Evolutionary conservation across 768 basidiomycete genomes (phyloP), one percentile per base, ranked within the genome.

Genomic region (Gelatoporia subvermispora): DNA sequence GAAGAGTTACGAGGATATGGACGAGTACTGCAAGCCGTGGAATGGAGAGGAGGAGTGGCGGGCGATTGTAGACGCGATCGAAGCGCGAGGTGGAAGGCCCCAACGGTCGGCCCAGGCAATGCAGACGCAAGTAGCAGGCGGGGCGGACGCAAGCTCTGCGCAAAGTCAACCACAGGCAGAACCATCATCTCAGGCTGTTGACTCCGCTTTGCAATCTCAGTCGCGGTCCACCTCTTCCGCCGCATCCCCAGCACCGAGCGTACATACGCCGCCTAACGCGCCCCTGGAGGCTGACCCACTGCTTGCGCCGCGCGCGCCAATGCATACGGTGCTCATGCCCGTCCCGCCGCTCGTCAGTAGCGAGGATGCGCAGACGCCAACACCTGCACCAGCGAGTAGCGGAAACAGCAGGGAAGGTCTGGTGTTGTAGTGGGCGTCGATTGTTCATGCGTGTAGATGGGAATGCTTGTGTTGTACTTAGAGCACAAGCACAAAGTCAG

Each of bases 21-120:
- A 69, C 0, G 69, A 73, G 11, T 54, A 80, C 3, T 77, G 79
- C 11, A 80, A 76, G 8, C 56, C 63, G 3, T 79, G 76, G 76
- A 75, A 75, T 1, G 86, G 85, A 15, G 77, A 82, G 55, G 68
- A 77, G 31, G 85, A 87, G 43, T 77, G 86, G 49, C 62, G 67
- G 8, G 71, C 76, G 8, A 77, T 88, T 21, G 70, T 75, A 20
- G 55, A 72, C 35, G 70, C 73, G 1, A 79, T 88, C 44, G 73
- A 77, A 56, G 64, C 67, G 24, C 70, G 74, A 7, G 49, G 41
- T 21, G 60, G 62, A 7, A 53, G 60, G 24, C 51, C 48, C 20
- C 56, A 16, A 3, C 16, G 23, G 28, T 7, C 28, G 28, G 7
- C 7, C 7, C 7, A 31, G 13, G 13, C 28, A 13, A 13, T 7